Evolutionary conservation across 768 basidiomycete genomes (phyloP).

Genomic region (Lentinus tigrinus): DNA sequence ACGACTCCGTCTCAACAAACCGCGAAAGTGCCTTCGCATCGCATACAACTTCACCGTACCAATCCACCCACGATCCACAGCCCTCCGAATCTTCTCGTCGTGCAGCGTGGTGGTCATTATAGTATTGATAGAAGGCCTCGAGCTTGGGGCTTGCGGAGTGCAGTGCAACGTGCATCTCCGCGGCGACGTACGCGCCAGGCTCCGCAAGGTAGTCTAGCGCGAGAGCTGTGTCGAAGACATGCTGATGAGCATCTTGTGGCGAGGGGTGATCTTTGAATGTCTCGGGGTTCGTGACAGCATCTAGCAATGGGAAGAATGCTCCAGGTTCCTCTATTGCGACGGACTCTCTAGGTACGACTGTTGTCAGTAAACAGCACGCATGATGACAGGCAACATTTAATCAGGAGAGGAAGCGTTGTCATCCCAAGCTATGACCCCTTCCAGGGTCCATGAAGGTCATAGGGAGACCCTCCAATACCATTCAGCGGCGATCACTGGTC

Average conservation of each 20-base stretch:
- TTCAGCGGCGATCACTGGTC: no score
- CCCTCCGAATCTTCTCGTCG: constrained; percentile 29
- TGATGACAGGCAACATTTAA: neutral
- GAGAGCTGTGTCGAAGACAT: constrained; percentile 51
- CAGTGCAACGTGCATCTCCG: constrained; percentile 73
- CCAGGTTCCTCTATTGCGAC: constrained; percentile 69
- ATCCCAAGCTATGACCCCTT: no score
- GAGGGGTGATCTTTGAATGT: constrained; percentile 33
- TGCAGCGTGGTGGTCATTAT: constrained; percentile 35
- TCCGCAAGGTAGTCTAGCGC: constrained; percentile 47
- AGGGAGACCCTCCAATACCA: no score
- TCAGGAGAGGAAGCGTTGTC: neutral
- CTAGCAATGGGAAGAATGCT: constrained; percentile 75
- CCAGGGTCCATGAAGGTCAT: no score
- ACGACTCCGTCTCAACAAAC: constrained; percentile 50
- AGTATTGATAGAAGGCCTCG: constrained; percentile 81
- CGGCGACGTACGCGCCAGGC: constrained; percentile 49
- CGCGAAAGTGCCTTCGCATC: constrained; percentile 57
- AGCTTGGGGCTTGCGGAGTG: constrained; percentile 80
- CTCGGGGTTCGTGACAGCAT: constrained; percentile 57
- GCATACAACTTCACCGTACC: constrained; percentile 76
- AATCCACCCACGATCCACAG: constrained; percentile 80
- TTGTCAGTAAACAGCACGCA: neutral
- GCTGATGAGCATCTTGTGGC: constrained; percentile 53
- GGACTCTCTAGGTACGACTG: constrained; percentile 67